phyloP scores from a whole-genome alignment of 2,329 filamentous ascomycete species.

The Drechslerella stenobrocha region DNA sequence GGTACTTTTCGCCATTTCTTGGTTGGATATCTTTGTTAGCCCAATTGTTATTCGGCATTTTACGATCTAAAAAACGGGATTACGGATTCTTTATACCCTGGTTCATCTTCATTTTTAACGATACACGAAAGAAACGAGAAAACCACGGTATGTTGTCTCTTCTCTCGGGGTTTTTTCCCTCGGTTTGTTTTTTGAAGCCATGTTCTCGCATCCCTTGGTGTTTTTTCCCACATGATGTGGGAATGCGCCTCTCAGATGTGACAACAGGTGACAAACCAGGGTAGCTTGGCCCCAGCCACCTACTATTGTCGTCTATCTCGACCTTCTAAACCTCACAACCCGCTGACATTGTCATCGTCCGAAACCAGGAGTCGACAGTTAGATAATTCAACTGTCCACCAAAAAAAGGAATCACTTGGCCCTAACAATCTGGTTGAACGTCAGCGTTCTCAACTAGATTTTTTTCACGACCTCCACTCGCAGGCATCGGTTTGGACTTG shows the following conservation, averaged over 20 bases:
- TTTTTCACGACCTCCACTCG: conserved; percentile 31
- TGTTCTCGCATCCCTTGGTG: conserved; percentile 32
- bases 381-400: conserved; percentile 24
- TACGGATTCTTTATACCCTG: conserved; percentile 49
- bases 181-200: conserved; percentile 21
- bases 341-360: conserved; percentile 22
- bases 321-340: conserved; percentile 12
- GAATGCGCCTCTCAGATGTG: conserved; percentile 32
- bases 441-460: conserved; percentile 36
- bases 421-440: conserved; percentile 33
- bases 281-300: conserved; percentile 31
- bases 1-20: conserved; percentile 14
- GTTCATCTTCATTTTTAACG: conserved; percentile 43
- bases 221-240: conserved; percentile 29
- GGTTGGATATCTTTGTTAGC: conserved; percentile 24
- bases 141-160: conserved; percentile 23
- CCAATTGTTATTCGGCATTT: conserved; percentile 37
- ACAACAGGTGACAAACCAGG: conserved; percentile 28
- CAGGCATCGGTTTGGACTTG: conserved; percentile 33
- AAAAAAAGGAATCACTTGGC: conserved; percentile 23
- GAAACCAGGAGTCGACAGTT: conserved; percentile 21
- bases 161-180: neutral
- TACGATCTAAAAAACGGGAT: conserved; percentile 41
- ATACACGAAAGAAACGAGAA: conserved; percentile 49
- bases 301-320: conserved; percentile 13